A percentile compares a stretch with the other conserved stretches of the same genome.
Evolutionary conservation across 805 yeast genomes (phyloP).

Genomic region (Ogataea allantospora): DNA sequence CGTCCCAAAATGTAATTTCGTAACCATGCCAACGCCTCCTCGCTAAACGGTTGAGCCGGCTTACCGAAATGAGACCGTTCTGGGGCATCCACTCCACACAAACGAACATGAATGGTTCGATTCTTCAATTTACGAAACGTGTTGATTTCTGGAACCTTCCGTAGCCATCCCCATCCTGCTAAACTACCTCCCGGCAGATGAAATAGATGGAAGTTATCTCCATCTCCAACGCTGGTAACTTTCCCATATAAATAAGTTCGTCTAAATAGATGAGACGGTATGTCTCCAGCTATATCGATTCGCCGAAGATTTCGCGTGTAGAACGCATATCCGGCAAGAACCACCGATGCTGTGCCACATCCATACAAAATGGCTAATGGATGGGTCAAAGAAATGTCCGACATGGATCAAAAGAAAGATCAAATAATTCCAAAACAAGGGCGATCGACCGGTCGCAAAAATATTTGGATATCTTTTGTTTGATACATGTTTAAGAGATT

Average conservation of each 20-base stretch:
- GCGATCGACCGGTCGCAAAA: constrained; percentile 4
- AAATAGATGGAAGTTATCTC: constrained; percentile 88
- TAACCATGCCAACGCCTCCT: constrained; percentile 82
- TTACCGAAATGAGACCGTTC: constrained; percentile 93
- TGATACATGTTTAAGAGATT: constrained; percentile 6
- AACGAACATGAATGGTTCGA: constrained; percentile 74
- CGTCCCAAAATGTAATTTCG: constrained; percentile 62
- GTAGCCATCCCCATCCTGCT: constrained; percentile 93
- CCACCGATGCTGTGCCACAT: constrained; percentile 29
- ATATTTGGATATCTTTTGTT: background rate
- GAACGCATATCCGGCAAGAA: constrained; percentile 42
- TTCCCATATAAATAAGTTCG: constrained; percentile 56
- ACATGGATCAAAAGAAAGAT: constrained; percentile 3
- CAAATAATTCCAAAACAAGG: constrained; percentile 2
- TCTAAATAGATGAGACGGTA: constrained; percentile 48
- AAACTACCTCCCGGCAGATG: constrained; percentile 90
- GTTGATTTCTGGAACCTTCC: constrained; percentile 60
- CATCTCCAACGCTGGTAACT: constrained; percentile 92
- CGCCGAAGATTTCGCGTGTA: constrained; percentile 50
- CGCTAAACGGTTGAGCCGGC: constrained; percentile 84
- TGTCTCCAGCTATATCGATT: constrained; percentile 45
- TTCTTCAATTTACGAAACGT: constrained; percentile 46
- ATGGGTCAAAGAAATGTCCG: constrained; percentile 24
- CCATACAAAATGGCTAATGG: constrained; percentile 33
- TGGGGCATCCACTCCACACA: constrained; percentile 96